phyloP scores from a whole-genome alignment of 78 protist species.

The Dictyostelium brefeldianum region DNA sequence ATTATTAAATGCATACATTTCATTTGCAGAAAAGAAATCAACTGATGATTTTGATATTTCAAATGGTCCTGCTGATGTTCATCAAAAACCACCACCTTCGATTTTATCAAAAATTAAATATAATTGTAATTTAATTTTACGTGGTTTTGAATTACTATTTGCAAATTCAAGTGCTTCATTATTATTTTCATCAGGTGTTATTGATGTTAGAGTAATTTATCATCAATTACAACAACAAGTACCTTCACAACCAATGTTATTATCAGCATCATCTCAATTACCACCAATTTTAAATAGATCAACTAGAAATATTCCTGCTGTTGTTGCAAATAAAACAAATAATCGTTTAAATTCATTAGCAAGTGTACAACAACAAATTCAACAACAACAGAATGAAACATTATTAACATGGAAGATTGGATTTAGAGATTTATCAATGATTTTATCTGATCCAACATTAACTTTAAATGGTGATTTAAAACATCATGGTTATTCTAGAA shows the following conservation, averaged over 20 bases:
- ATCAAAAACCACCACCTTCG: not conserved
- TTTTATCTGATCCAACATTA: conserved; percentile 52
- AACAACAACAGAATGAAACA: not conserved
- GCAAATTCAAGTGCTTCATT: conserved; percentile 37
- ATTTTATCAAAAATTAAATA: conserved; percentile 23
- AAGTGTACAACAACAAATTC: conserved; percentile 1
- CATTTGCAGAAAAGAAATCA: conserved; percentile 43
- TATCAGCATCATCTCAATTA: not conserved
- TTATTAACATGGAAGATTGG: conserved; percentile 58
- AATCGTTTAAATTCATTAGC: conserved; percentile 19
- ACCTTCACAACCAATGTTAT: not conserved
- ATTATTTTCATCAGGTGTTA: conserved; percentile 48
- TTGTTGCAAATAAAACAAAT: not conserved
- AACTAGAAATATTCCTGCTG: too few relatives aligned
- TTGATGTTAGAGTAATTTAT: conserved; percentile 46
- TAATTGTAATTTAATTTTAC: conserved; percentile 34
- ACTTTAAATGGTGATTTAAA: not conserved
- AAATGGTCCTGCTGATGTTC: not conserved
- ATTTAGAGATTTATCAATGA: conserved; percentile 49
- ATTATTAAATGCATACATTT: conserved; percentile 46
- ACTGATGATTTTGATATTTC: too few relatives aligned
- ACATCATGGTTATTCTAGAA: conserved; percentile 1
- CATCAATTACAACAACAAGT: not conserved
- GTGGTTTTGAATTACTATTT: conserved; percentile 53
- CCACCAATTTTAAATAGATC: conserved; percentile 2